These are phyloP conservation scores for Yamadazyma sp. DNA, from an alignment of 805 yeast species.

Conservation along the genomic window DNA sequence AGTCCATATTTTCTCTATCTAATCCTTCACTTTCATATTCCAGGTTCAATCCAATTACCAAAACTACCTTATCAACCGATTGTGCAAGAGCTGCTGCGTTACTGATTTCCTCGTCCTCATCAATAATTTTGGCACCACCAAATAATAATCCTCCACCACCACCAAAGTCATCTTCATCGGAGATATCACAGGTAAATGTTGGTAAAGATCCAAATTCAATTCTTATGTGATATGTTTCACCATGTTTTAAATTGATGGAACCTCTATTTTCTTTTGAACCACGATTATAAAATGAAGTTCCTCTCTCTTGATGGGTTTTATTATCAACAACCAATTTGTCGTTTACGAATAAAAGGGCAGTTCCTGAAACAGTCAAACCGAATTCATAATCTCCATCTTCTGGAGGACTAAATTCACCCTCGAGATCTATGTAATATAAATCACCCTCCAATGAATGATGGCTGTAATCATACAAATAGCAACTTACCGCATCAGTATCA, in stretches of 20 bases:
- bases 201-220: slow-evolving; percentile 47
- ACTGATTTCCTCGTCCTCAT: slow-evolving; percentile 21
- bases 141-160: slow-evolving; percentile 22
- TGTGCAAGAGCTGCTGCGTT: slow-evolving; percentile 23
- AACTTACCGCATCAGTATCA: slow-evolving; percentile 18
- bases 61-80: slow-evolving; percentile 25
- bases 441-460: slow-evolving; percentile 15
- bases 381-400: slow-evolving; percentile 47
- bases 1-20: slow-evolving; percentile 25
- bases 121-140: slow-evolving; percentile 21
- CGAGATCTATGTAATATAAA: slow-evolving; percentile 43
- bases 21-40: slow-evolving; percentile 31
- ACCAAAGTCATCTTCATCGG: slow-evolving; percentile 15
- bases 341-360: slow-evolving; percentile 53
- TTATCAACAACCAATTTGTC: slow-evolving; percentile 54
- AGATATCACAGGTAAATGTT: slow-evolving; percentile 13
- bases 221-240: slow-evolving; percentile 40
- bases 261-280: slow-evolving; percentile 50
- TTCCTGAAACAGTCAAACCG: slow-evolving; percentile 51
- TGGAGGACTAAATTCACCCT: slow-evolving; percentile 44
- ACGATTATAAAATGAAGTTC: slow-evolving; percentile 48
- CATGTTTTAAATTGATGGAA: slow-evolving; percentile 36
- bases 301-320: slow-evolving; percentile 47
- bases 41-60: slow-evolving; percentile 22
- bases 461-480: slow-evolving; percentile 20